These are phyloP conservation scores for Coffea canephora DNA, from an alignment of 257 asterid genomes.

Conservation along the genomic window DNA sequence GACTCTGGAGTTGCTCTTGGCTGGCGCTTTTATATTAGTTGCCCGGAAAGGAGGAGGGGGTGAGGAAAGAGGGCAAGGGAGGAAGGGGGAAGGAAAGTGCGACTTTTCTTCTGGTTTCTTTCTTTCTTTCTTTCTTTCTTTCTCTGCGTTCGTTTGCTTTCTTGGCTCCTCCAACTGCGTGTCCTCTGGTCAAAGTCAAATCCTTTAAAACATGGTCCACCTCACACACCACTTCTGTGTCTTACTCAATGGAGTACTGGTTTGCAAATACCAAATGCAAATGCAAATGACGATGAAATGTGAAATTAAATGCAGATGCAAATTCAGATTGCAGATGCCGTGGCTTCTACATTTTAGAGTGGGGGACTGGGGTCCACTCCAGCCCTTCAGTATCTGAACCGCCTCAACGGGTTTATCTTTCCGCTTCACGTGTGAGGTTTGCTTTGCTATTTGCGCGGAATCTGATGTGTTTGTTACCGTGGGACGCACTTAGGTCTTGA, in stretches of 20 bases:
- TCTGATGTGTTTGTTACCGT: not conserved
- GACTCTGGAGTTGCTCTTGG: conserved; percentile 15
- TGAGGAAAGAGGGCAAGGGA: conserved; percentile 41
- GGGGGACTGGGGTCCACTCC: conserved; percentile 6
- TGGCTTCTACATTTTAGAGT: not conserved
- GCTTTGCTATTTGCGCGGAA: conserved; percentile 2
- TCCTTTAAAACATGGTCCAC: conserved; percentile 43
- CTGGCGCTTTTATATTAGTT: conserved; percentile 40
- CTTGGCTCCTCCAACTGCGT: not conserved
- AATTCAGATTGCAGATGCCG: conserved; percentile 7
- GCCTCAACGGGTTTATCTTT: conserved; percentile 17
- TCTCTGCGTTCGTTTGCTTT: not conserved
- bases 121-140: conserved; percentile 10
- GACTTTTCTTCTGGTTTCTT: conserved; percentile 53
- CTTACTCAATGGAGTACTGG: conserved; percentile 35
- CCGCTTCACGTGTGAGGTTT: conserved; percentile 12
- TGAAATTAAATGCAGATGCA: conserved; percentile 25
- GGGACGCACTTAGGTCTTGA: not conserved
- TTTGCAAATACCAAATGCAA: conserved; percentile 23
- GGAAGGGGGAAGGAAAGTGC: conserved; percentile 52
- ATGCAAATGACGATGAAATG: conserved; percentile 30
- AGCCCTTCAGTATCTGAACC: conserved; percentile 10
- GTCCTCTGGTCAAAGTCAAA: conserved; percentile 61
- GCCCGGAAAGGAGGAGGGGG: conserved; percentile 6
- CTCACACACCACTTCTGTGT: conserved; percentile 51